Conservation (phyloP, 768 basidiomycete species). For the Russula lepida region DNA sequence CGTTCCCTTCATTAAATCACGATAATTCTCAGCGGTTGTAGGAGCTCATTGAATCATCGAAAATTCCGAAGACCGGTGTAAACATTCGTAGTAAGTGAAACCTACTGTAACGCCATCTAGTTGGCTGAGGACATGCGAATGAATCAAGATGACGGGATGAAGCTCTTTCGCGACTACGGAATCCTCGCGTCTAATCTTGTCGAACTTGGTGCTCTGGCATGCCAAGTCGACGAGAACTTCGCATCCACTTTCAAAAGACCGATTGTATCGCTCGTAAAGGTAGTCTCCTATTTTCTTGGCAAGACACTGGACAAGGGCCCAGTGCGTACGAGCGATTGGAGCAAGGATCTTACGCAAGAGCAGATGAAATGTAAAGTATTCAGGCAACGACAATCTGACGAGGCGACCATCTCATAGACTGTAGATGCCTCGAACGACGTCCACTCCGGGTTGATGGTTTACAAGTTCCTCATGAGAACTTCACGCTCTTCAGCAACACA, state of each 20-base stretch:
- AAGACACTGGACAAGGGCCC: constrained; percentile 36
- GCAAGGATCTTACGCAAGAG: constrained; percentile 28
- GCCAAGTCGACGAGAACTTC: constrained; percentile 33
- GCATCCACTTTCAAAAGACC: constrained; percentile 28
- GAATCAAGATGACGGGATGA: constrained; percentile 38
- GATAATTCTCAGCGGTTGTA: constrained; percentile 18
- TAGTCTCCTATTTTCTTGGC: constrained; percentile 36
- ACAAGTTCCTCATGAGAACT: constrained; percentile 31
- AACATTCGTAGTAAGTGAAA: constrained; percentile 39
- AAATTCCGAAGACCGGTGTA: constrained; percentile 38
- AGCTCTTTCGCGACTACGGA: constrained; percentile 41
- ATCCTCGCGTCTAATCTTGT: constrained; percentile 36
- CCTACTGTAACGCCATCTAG: not conserved
- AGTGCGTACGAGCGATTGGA: constrained; percentile 44
- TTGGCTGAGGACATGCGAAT: not conserved
- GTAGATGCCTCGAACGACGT: constrained; percentile 47
- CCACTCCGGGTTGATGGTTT: constrained; percentile 39
- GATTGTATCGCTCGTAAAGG: constrained; percentile 36
- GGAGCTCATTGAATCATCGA: constrained; percentile 38
- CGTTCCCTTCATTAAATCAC: not conserved
- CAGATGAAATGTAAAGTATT: constrained; percentile 34
- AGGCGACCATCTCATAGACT: not conserved
- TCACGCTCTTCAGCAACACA: constrained; percentile 23
- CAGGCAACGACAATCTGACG: not conserved
- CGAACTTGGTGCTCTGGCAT: constrained; percentile 39